Evolutionary conservation across 139 green algal species (phyloP).

Genomic region (Chlorokybus atmophyticus): DNA sequence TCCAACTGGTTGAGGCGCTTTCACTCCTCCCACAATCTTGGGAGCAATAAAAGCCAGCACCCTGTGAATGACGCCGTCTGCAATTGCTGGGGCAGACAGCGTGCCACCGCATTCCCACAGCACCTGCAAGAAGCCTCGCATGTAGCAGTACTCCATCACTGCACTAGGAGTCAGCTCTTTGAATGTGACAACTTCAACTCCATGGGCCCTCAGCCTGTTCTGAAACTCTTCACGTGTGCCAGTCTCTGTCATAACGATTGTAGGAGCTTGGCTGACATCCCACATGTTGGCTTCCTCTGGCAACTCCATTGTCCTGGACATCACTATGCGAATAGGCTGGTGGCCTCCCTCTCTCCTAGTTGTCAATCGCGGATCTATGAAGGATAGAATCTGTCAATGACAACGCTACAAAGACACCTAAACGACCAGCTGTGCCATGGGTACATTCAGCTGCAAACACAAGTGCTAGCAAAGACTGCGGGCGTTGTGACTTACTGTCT

Average conservation of each 20-base stretch:
- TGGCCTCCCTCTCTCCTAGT: constrained; percentile 74
- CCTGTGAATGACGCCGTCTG: constrained; percentile 75
- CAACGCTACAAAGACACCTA: neutral
- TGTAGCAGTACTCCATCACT: constrained; percentile 63
- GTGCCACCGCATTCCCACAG: constrained; percentile 97
- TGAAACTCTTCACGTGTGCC: constrained; percentile 37
- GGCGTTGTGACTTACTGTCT: constrained; percentile 43
- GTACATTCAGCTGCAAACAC: neutral
- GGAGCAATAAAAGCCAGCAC: constrained; percentile 86
- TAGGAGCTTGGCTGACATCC: constrained; percentile 72
- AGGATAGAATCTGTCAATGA: neutral
- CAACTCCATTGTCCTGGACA: constrained; percentile 81
- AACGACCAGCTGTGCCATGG: neutral
- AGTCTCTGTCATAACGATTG: constrained; percentile 89
- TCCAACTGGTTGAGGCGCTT: constrained; percentile 76
- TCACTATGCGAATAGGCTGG: constrained; percentile 74
- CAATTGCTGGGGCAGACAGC: constrained; percentile 83
- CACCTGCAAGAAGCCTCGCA: constrained; percentile 76
- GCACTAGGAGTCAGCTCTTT: constrained; percentile 72
- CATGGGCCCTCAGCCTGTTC: constrained; percentile 19
- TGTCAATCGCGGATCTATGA: constrained; percentile 73
- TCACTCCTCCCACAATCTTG: constrained; percentile 63
- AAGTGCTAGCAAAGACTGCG: neutral
- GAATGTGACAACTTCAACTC: constrained; percentile 97
- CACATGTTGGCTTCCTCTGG: constrained; percentile 78